Base-by-base conservation (phyloP, 352 stramenopile genomes). In the Phytophthora multivora region DNA sequence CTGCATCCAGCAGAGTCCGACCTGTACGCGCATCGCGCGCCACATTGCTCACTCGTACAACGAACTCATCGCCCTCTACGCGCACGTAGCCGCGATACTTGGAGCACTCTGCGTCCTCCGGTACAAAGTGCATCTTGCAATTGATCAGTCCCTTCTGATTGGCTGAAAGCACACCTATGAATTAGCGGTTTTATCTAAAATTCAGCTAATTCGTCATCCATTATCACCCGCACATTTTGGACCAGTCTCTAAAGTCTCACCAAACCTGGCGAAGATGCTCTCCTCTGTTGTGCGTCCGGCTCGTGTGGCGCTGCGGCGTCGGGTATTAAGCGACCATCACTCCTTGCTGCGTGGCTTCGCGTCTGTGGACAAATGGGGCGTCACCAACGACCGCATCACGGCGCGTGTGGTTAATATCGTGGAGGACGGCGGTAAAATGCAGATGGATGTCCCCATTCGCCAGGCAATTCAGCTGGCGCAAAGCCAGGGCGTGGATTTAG, bases 301-400 rank as follows among this genome's bases (percentile, higher is more conserved):
- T 33, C 28, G 28, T 51, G 31, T 30, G 23, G 16, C 28, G 7
- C 26, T 36, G 39, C 55, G 51, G 5, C 63, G 52, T 23, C 25
- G 43, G 13, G 9, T 61, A 42, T 3, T 59, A 3, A 7, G n/a
- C 16, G 30, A 61, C 13, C 38, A 36, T 36, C 39, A 53, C 12
- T 68, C 36, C 36, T 28, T 47, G 15, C 43, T 48, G 25, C 52
- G 57, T 54, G 35, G 69, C 19, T 86, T 75, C 40, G 57, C 71
- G 18, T 72, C 59, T 23, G 39, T 42, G 1, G 41, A 73, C 51
- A 89, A 91, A 58, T 79, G 73, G 52, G 73, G 79, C 11, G 55
- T 79, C 0, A 77, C 79, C 26, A 94, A 94, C 64, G 71, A 76
- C n/a, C 53, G 75, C 38, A 94, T 94, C 62, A 59, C 55, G 1